Evolutionary conservation across 805 yeast genomes (phyloP).

Genomic region (Saitoella complicata): DNA sequence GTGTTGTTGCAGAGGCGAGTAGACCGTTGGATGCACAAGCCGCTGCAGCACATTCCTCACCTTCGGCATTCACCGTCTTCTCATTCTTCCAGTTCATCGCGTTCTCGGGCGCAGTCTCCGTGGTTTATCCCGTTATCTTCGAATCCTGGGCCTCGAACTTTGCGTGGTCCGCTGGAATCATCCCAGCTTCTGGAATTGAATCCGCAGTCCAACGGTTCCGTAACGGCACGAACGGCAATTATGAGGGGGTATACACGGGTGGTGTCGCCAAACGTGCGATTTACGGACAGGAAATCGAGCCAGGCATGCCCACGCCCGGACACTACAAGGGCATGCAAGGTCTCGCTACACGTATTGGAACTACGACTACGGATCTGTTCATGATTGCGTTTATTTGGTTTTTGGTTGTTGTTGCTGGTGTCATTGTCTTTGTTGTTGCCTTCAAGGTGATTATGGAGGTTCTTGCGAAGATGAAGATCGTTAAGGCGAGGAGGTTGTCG

Average conservation of each 20-base stretch:
- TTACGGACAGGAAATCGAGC: too few species aligned
- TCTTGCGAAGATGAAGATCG: background rate
- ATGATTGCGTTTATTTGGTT: conserved; percentile 21
- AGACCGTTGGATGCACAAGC: conserved; percentile 1
- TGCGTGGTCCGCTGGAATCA: conserved; percentile 20
- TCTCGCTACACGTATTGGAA: background rate
- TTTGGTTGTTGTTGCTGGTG: conserved; percentile 16
- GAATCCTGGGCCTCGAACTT: conserved; percentile 19
- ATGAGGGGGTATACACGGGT: too few species aligned
- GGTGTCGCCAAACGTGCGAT: too few species aligned
- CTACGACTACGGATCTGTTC: conserved; percentile 6
- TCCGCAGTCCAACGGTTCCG: conserved; percentile 18
- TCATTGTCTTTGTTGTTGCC: conserved; percentile 13
- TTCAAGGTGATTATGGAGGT: conserved; percentile 17
- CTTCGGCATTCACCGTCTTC: conserved; percentile 14
- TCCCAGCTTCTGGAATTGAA: conserved; percentile 20
- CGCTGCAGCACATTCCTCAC: conserved; percentile 2
- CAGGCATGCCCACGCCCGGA: background rate
- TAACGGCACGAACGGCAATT: conserved; percentile 17
- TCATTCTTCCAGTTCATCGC: conserved; percentile 20
- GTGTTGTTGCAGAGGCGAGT: conserved; percentile 8
- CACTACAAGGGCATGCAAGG: background rate
- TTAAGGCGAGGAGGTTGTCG: background rate
- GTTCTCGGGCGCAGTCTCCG: conserved; percentile 19
- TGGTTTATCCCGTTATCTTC: conserved; percentile 20